Conservation (phyloP, 139 green algal species). For the Chlorella sp. region DNA sequence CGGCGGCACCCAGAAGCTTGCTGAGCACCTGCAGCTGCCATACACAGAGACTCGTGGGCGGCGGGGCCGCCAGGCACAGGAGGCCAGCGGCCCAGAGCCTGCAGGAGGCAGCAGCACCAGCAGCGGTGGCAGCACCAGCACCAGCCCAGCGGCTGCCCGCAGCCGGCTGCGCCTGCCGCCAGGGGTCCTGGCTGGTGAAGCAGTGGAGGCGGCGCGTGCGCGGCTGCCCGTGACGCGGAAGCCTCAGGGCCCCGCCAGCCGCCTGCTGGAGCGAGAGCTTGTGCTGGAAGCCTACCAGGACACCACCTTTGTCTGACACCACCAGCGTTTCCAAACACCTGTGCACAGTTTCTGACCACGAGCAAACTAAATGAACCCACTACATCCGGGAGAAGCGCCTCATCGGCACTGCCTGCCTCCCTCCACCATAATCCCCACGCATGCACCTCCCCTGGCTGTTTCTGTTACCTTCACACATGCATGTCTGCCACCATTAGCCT, state of each 20-base stretch:
- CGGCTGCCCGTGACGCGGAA: background rate
- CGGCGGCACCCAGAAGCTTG: slow-evolving; percentile 21
- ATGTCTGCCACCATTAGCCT: too few species aligned
- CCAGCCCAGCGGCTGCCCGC: too few species aligned
- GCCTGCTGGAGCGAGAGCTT: slow-evolving; percentile 19
- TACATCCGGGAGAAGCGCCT: too few species aligned
- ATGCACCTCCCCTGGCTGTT: too few species aligned
- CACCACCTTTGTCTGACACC: slow-evolving; percentile 20
- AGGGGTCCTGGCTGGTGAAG: background rate
- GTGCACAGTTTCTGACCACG: too few species aligned
- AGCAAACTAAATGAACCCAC: too few species aligned
- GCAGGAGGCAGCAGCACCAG: background rate
- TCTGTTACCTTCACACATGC: too few species aligned
- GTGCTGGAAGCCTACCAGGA: slow-evolving; percentile 22
- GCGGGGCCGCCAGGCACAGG: background rate
- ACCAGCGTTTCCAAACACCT: too few species aligned
- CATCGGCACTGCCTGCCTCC: too few species aligned
- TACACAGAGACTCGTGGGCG: slow-evolving; percentile 17
- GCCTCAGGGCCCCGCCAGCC: slow-evolving; percentile 8
- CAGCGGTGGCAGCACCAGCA: background rate
- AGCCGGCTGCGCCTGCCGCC: too few species aligned
- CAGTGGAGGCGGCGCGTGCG: background rate
- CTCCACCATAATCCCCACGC: too few species aligned
- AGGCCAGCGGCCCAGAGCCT: background rate
- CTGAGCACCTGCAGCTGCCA: slow-evolving; percentile 15